A percentile compares a stretch with the other conserved stretches of the same genome.
Conservation (phyloP, 140 eudicot genomes). For the Anethum foeniculum region DNA sequence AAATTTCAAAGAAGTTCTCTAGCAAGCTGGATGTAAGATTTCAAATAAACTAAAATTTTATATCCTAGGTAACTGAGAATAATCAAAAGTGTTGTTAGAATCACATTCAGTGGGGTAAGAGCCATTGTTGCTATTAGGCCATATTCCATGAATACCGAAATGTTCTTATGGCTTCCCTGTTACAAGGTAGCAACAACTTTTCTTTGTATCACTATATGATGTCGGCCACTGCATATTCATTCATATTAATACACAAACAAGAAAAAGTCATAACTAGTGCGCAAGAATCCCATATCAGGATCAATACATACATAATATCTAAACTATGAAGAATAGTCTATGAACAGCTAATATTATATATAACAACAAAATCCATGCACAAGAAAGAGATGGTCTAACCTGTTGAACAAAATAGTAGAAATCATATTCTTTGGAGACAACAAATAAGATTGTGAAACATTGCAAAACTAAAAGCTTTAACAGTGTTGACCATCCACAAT, state of each 20-base stretch:
- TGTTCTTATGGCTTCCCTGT: conserved; percentile 44
- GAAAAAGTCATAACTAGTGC: background rate
- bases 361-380: background rate
- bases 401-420: conserved; percentile 33
- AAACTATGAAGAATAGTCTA: background rate
- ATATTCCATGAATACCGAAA: conserved; percentile 46
- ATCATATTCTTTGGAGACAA: conserved; percentile 18
- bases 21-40: background rate
- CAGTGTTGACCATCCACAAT: background rate
- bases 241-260: no score
- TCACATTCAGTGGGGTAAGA: conserved; percentile 37
- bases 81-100: conserved; percentile 16
- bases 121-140: conserved; percentile 42
- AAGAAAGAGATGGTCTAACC: background rate
- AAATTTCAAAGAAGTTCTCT: no score
- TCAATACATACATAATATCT: background rate
- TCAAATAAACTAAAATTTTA: background rate
- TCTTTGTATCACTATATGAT: conserved; percentile 32
- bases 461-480: background rate
- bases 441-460: background rate
- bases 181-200: conserved; percentile 36
- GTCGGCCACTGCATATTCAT: conserved; percentile 37
- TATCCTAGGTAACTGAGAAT: conserved; percentile 15
- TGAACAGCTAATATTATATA: background rate
- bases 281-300: background rate